Evolutionary conservation across 495 filamentous ascomycete species (phyloP), one percentile per base, ranked within the genome.

Genomic region (Apiosordaria backusii): DNA sequence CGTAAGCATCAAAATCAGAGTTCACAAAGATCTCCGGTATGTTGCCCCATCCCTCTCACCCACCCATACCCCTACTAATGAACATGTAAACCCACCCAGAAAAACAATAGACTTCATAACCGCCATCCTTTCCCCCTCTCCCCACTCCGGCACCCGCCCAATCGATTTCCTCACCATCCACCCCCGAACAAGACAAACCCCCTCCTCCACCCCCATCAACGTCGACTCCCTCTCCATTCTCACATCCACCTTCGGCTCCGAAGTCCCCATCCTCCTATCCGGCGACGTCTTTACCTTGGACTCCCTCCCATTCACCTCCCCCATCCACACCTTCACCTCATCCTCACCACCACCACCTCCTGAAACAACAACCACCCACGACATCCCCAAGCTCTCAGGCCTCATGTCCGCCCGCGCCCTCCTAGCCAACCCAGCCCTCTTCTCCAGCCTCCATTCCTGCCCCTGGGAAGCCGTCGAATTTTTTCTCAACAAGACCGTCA

Each of bases 401-500:
- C 81, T 90, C 4, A 89, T 90, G 88, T 82, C 87, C 57, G 88
- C 88, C 18, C 79, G 88, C 60, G 87, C 84, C 5, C 72, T 89
- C 3, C 77, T 90, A 53, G 75, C 82, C 62, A n/a, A n/a, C n/a
- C n/a, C n/a, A n/a, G 87, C 84, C 5, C 72, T 89, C 3, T 77
- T 45, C 35, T 7, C 35, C 5, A 90, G 89, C 75, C 88, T 87
- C 85, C 0, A 78, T 22, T 72, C 75, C 57, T 87, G 86, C 67
- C 82, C 86, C n/a, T 87, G 84, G 84, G 79, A 80, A 7, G 85
- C 83, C 0, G 81, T 89, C 60, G 83, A 86, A 72, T 73, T 74
- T 25, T 89, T 90, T 70, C 71, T 89, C 75, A 78, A 75, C 60
- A 78, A 81, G 29, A 79, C 81, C 23, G 81, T 81, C 18, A 77